Conservation (phyloP, 371 early-diverging fungal species). For the Rhizomucor pusillus region DNA sequence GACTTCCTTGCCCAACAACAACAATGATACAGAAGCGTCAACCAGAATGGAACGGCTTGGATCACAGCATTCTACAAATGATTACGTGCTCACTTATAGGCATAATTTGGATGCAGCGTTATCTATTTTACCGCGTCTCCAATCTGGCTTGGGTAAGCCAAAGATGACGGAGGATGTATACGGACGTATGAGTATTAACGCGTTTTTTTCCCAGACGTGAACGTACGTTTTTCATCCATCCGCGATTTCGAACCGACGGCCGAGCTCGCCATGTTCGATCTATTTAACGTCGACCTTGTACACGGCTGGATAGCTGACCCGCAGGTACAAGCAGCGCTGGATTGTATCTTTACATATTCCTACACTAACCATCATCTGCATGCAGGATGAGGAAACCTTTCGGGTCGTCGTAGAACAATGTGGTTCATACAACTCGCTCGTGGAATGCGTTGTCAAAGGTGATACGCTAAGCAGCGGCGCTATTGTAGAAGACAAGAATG, state of each 20-base stretch:
- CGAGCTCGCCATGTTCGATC: constrained; percentile 74
- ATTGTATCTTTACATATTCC: background rate
- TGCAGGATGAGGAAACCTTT: constrained; percentile 51
- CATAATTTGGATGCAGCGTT: constrained; percentile 43
- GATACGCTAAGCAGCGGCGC: constrained; percentile 52
- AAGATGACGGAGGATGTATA: background rate
- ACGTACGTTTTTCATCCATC: constrained; percentile 75
- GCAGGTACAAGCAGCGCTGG: constrained; percentile 27
- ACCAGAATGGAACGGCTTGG: background rate
- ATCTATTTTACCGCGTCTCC: constrained; percentile 54
- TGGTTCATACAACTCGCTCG: constrained; percentile 74
- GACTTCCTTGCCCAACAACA: too few species aligned
- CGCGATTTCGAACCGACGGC: constrained; percentile 78
- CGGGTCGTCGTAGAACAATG: constrained; percentile 52
- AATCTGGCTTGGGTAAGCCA: constrained; percentile 40
- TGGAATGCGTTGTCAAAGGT: constrained; percentile 72
- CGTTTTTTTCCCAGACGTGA: constrained; percentile 65
- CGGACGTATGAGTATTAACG: background rate
- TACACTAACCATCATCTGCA: too few species aligned
- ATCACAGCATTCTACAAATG: constrained; percentile 23
- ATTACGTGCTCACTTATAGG: constrained; percentile 33
- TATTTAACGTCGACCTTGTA: constrained; percentile 76
- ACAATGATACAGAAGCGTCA: background rate
- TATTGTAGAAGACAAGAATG: constrained; percentile 27
- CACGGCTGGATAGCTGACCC: constrained; percentile 92